Evolutionary conservation across 2,329 filamentous ascomycete genomes (phyloP), one percentile per base, ranked within the genome.

Genomic region (Blumeria hordei): DNA sequence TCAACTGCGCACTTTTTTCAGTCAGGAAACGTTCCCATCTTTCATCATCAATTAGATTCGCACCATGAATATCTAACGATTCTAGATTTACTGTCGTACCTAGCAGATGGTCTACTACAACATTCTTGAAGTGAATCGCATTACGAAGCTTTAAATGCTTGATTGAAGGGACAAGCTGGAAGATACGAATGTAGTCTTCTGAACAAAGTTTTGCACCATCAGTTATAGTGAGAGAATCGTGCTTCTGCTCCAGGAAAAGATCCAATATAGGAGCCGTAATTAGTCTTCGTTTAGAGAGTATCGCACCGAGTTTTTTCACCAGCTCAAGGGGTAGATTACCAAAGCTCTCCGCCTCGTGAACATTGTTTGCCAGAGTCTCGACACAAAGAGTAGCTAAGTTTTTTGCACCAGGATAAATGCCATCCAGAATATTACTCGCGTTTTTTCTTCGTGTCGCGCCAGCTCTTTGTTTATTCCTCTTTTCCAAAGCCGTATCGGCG

Each of bases 71-170:
- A 59, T 87, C 84, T 45, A 96, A 72, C 55, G 78, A 74, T 57
- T 80, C 76, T n/a, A 95, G 71, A 8, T 75, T 68, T 53, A 78
- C 75, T 53, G 83, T 75, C 51, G 85, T 83, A 55, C 80, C 79
- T 18, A 85, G 71, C 63, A 95, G 76, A 65, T 90, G 94, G 54
- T 86, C 77, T 67, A 95, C 75, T 44, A 88, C 83, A 41, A 74
- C 73, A 62, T 95, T 84, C 67, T 94, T 94, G 72, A 95, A 83
- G 64, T 94, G 88, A 53, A 92, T 85, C n/a, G 82, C 86, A 62
- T 88, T 90, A 52, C 83, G 80, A 10, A 94, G 70, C 59, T 87
- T 83, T 56, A 95, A 72, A 45, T 74, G 75, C 61, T 78, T 78
- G 55, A 94, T 70, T 6, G 72, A 73, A 0, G 85, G 79, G 56